Evolutionary conservation across 768 basidiomycete species (phyloP).

Genomic region (Boletus reticuloceps): DNA sequence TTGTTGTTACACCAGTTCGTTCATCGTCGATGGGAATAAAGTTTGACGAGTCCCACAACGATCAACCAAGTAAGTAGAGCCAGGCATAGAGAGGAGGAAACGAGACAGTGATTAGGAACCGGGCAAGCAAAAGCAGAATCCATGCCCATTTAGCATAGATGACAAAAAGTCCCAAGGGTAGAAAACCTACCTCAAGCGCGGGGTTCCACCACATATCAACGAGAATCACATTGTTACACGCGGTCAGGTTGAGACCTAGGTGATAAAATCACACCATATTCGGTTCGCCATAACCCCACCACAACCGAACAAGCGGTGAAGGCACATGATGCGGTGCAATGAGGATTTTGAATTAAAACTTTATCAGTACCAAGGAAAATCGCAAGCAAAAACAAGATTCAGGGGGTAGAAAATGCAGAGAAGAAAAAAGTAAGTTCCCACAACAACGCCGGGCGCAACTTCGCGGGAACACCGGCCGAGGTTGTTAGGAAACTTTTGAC

Average conservation of each 20-base stretch:
- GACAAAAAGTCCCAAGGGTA: background rate
- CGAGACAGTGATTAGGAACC: background rate
- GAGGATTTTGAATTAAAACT: background rate
- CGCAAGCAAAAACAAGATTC: background rate
- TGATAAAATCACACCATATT: conserved; percentile 3
- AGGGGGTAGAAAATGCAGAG: background rate
- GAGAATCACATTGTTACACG: conserved; percentile 92
- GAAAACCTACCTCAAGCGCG: conserved; percentile 63
- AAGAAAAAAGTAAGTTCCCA: background rate
- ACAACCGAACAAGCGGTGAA: background rate
- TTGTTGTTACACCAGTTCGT: background rate
- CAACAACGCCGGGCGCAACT: background rate
- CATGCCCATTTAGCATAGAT: conserved; percentile 5
- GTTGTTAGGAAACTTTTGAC: background rate
- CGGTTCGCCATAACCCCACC: background rate
- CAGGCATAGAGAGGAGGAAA: background rate
- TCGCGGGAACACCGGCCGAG: background rate
- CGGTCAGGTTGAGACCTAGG: conserved; percentile 82
- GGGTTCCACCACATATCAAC: conserved; percentile 97
- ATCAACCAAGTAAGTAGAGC: background rate
- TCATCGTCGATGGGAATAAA: background rate
- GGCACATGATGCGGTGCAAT: background rate
- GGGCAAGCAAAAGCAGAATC: background rate
- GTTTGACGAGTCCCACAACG: background rate
- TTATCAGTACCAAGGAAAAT: conserved; percentile 10